Evolutionary conservation across 2,329 filamentous ascomycete genomes (phyloP), one percentile per base, ranked within the genome.

Genomic region (Zarea fungicola): DNA sequence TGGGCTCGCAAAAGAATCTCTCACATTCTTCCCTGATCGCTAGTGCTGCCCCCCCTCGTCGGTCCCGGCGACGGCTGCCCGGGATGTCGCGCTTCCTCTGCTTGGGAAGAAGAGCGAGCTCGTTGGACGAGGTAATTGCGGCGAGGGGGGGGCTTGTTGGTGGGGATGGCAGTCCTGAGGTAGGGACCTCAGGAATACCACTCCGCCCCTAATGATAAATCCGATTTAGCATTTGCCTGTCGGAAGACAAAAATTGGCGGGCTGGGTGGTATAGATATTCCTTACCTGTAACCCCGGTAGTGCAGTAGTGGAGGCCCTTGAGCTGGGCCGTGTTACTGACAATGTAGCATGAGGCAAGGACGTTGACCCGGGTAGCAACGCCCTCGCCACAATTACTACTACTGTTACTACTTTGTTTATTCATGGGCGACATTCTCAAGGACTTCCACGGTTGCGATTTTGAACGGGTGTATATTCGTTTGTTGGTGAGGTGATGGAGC

Each of bases 11-110:
- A 83, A 96, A 95, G 85, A 96, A 92, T 80, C 91, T 96, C 90
- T 96, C 91, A 96, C 91, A 95, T 89, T 96, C 90, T 90, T 87
- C 90, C 88, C 87, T 90, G 80, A 96, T 95, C 77, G 85, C 84
- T 74, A 88, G 83, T 87, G 89, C 84, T 85, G 90, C 90, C 89
- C 90, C 90, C 87, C 87, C 87, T 85, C 78, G 79, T 66, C 80
- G 76, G 67, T 72, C 70, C 65, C 68, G 65, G 63, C 64, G 65
- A 57, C 60, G 60, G 61, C 65, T 56, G 52, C 59, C 66, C 60
- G 66, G 66, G 58, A 64, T 65, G 55, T 69, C 68, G 44, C 44
- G 44, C 62, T 65, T 65, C 63, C 65, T 68, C 63, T 68, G 68
- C 69, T 83, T 83, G 58, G 78, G 77, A 56, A 80, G 72, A 65